Base-by-base conservation (phyloP, 2,329 filamentous ascomycete species). In the Lomentospora prolificans region DNA sequence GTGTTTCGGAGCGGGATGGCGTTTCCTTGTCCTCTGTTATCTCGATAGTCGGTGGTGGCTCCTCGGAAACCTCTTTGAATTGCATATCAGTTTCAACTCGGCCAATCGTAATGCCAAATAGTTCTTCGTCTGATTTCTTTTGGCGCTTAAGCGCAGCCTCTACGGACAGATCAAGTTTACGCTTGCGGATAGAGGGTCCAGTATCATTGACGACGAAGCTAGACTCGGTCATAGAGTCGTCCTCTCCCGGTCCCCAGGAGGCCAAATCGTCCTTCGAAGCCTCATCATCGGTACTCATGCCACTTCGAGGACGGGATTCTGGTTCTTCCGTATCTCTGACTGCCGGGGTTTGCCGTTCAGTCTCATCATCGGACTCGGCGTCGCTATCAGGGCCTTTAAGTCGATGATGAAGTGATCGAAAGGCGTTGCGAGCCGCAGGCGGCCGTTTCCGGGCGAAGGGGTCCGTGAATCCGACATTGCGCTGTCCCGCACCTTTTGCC, bases 291-390 rank as follows among this genome's bases (percentile, higher is more conserved):
- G 78, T 78, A 64, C 79, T 82, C 76, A 84, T 79, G 44, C 87
- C 89, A 68, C 89, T 96, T 48, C 85, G 83, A 51, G 87, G 87
- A 44, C 87, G 82, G 60, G 89, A 95, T 58, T 94, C 91, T 31
- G 84, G 84, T 61, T 94, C 91, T 66, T 95, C 91, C 0, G 89
- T 95, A 66, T 91, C 90, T 50, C 85, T 79, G 10, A 80, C 82
- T 51, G 85, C 70, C 10, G 86, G 82, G 28, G 72, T 72, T 39
- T 73, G 71, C 50, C 80, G 80, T 60, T 82, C 80, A 1, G 70
- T 74, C 56, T 96, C 90, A 61, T 95, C 91, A 60, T 96, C 91
- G 0, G 90, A 95, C 67, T 96, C 89, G n/a, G 87, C 87, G 44
- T 89, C 86, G 60, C 87, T 87, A 28, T 60, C 59, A 9, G 56